Base-by-base conservation (phyloP, 345 rosid species). In the Bruguiera gymnorhiza region DNA sequence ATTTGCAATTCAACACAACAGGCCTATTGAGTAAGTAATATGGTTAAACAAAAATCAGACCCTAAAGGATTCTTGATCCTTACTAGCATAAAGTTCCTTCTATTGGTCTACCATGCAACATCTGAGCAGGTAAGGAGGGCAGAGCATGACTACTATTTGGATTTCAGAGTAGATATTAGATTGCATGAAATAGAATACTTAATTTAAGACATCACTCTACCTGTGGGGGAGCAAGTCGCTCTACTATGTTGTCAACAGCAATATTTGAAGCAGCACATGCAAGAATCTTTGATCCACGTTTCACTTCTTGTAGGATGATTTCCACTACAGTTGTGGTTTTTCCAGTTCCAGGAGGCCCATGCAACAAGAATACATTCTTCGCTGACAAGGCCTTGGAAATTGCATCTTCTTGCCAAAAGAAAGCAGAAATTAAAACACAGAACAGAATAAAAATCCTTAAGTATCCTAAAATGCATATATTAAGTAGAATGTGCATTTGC, bases 291-390 rank as follows among this genome's bases (percentile, higher is more conserved):
- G 92, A 85, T 68, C 98, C 98, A 60, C 88, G 86, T 70, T 95
- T 92, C 60, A 92, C 98, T 86, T 92, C 97, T 83, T 95, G 98
- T 46, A 92, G 82, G 73, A 95, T 81, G 30, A 95, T 88, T 80
- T 95, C 99, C 60, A 95, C 93, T 9, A 95, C 99, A 1, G 99
- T 86, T 8, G 98, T 92, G n/a, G 96, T 95, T 88, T 95, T 92
- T 24, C 99, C 98, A 65, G 99, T 95, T 73, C 99, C 99, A 80
- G 99, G 99, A 79, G 99, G 99, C 20, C 99, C 99, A 72, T 92
- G 99, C 66, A 95, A 80, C 77, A 95, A 83, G 70, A 88, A 92
- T 39, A 95, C 89, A 77, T 88, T 81, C 73, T 89, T 95, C 8
- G 98, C 88, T 57, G 98, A 85, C 70, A 95, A 71, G 16, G 94